Evolutionary conservation across 495 filamentous ascomycete genomes (phyloP).

Genomic region (Neurospora cerealis): DNA sequence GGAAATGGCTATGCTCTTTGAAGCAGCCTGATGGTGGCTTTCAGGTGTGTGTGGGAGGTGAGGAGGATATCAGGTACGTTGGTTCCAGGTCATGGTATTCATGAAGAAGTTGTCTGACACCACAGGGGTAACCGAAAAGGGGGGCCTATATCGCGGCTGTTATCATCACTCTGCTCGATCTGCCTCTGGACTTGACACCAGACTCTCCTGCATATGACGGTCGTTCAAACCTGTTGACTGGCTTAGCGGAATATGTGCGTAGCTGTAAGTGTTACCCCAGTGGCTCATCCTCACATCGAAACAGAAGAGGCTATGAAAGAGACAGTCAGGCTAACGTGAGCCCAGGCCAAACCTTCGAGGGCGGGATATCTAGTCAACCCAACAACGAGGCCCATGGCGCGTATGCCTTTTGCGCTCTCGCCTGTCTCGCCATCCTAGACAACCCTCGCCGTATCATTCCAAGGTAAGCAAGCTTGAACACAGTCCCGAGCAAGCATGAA

Average conservation of each 20-base stretch:
- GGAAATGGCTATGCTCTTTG: slow-evolving; percentile 74
- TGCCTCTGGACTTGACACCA: slow-evolving; percentile 69
- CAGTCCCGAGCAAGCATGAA: not conserved
- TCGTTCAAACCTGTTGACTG: slow-evolving; percentile 47
- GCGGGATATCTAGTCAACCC: slow-evolving; percentile 76
- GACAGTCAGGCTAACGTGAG: not conserved
- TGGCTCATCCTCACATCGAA: not conserved
- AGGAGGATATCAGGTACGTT: slow-evolving; percentile 79
- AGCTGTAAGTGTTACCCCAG: slow-evolving; percentile 50
- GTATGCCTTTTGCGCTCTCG: slow-evolving; percentile 92
- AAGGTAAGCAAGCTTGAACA: slow-evolving; percentile 37
- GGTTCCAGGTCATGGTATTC: not conserved
- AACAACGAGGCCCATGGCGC: slow-evolving; percentile 88
- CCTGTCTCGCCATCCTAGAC: slow-evolving; percentile 73
- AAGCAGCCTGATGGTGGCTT: slow-evolving; percentile 84
- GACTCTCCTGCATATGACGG: slow-evolving; percentile 41
- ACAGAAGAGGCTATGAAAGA: not conserved
- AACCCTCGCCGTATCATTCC: slow-evolving; percentile 60
- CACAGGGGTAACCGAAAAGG: slow-evolving; percentile 27
- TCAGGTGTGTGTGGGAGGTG: slow-evolving; percentile 65
- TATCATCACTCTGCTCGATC: slow-evolving; percentile 67
- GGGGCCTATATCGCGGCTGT: slow-evolving; percentile 86
- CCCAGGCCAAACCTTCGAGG: slow-evolving; percentile 85
- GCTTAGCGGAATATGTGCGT: slow-evolving; percentile 68
- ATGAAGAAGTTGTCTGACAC: not conserved